phyloP scores from a whole-genome alignment of 1,139 yeast genomes.

The Yamadazyma mexicana region DNA sequence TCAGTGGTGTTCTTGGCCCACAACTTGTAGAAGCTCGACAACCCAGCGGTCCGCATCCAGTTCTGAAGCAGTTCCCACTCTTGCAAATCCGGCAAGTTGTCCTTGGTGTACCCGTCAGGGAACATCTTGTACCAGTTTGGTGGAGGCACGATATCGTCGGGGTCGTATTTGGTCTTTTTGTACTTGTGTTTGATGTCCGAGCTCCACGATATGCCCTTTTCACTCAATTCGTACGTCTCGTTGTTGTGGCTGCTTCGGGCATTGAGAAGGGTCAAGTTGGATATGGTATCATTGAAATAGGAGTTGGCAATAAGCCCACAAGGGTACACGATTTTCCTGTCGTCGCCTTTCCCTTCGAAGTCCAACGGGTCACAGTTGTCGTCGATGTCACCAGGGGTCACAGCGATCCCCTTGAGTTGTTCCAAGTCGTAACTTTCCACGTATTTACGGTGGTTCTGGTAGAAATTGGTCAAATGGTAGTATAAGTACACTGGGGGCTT shows the following conservation, averaged over 20 bases:
- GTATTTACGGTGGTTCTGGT: slow-evolving; percentile 76
- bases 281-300: slow-evolving; percentile 80
- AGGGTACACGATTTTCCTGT: slow-evolving; percentile 60
- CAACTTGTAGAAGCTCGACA: slow-evolving; percentile 67
- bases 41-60: slow-evolving; percentile 86
- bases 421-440: slow-evolving; percentile 67
- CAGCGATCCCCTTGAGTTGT: slow-evolving; percentile 66
- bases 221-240: slow-evolving; percentile 60
- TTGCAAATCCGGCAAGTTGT: slow-evolving; percentile 70
- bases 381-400: slow-evolving; percentile 42
- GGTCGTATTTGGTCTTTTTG: slow-evolving; percentile 72
- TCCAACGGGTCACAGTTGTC: slow-evolving; percentile 63
- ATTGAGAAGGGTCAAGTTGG: slow-evolving; percentile 47
- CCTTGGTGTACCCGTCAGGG: slow-evolving; percentile 89
- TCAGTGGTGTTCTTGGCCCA: slow-evolving; percentile 58
- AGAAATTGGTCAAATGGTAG: slow-evolving; percentile 71
- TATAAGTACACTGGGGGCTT: slow-evolving; percentile 63
- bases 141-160: slow-evolving; percentile 84
- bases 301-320: slow-evolving; percentile 97
- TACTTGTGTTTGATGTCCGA: slow-evolving; percentile 71
- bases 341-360: slow-evolving; percentile 32
- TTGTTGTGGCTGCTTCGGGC: slow-evolving; percentile 40
- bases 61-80: slow-evolving; percentile 53
- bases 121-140: slow-evolving; percentile 85
- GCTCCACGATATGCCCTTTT: slow-evolving; percentile 82